phyloP scores from a whole-genome alignment of 139 green algal species.

The Chlorella sp. region DNA sequence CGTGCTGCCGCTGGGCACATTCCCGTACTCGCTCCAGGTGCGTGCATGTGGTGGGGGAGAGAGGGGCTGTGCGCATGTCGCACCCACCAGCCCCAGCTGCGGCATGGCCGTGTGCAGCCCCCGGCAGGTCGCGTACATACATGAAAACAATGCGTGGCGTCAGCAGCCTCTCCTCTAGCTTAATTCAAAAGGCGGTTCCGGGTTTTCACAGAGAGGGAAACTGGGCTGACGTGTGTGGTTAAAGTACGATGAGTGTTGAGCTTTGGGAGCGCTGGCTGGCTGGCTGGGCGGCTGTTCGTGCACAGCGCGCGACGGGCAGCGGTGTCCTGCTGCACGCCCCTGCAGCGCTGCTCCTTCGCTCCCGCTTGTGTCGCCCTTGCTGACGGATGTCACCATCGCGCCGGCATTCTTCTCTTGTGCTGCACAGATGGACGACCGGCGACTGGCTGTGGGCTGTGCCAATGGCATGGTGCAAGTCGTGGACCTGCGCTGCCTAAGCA shows the following conservation, averaged over 20 bases:
- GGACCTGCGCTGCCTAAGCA: slow-evolving; percentile 1
- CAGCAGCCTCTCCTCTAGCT: no score
- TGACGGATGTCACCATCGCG: neutral
- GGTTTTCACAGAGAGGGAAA: no score
- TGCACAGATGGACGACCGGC: slow-evolving; percentile 14
- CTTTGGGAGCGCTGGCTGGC: no score
- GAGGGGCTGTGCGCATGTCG: no score
- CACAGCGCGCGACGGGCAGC: no score
- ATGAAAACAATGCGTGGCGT: no score
- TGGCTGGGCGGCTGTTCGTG: neutral
- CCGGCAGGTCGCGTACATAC: no score
- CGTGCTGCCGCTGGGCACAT: neutral
- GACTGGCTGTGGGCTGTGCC: slow-evolving; percentile 17
- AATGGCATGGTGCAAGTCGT: slow-evolving; percentile 21
- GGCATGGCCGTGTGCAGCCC: no score
- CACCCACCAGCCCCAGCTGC: no score
- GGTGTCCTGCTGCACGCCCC: neutral
- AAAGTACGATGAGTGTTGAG: no score
- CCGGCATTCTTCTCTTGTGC: neutral
- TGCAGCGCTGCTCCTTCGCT: neutral
- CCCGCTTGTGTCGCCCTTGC: neutral
- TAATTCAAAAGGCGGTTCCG: no score
- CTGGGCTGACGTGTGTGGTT: no score
- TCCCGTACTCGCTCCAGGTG: slow-evolving; percentile 24
- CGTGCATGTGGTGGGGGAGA: neutral